These are phyloP conservation scores for Polyporus arcularius DNA, from an alignment of 768 basidiomycete genomes.

Conservation along the genomic window DNA sequence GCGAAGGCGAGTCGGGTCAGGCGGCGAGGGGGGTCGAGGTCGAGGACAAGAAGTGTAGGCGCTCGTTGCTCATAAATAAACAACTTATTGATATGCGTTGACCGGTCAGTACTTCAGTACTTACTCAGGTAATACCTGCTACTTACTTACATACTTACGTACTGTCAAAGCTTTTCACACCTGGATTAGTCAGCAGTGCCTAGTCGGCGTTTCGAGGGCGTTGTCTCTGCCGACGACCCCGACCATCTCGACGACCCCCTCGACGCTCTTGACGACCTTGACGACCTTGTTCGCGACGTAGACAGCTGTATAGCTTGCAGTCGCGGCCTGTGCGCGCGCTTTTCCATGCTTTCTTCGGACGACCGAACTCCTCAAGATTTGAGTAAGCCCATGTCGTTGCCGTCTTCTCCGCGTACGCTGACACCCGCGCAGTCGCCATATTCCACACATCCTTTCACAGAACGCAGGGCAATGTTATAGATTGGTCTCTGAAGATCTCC, in stretches of 20 bases:
- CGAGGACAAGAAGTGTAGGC: conserved; percentile 5
- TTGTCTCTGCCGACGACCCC: conserved; percentile 15
- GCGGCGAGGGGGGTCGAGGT: background rate
- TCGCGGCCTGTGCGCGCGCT: background rate
- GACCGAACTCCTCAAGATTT: conserved; percentile 50
- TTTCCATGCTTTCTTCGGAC: conserved; percentile 6
- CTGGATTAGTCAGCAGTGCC: background rate
- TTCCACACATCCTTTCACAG: conserved; percentile 87
- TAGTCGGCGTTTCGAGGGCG: background rate
- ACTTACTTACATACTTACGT: no score
- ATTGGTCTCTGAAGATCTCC: conserved; percentile 75
- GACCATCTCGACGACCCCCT: conserved; percentile 3
- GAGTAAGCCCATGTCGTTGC: conserved; percentile 32
- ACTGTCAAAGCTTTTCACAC: no score
- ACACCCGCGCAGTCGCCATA: conserved; percentile 59
- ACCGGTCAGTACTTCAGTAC: background rate
- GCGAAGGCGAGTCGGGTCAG: background rate
- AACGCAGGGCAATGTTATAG: conserved; percentile 75
- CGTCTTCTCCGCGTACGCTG: conserved; percentile 8
- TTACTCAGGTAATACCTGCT: conserved; percentile 1
- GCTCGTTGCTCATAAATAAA: background rate
- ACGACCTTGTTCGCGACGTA: background rate
- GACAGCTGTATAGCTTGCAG: background rate
- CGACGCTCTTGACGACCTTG: background rate
- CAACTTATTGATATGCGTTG: no score